Conservation (phyloP, 1,284 basidiomycete species). For the Ustilago loliicola region DNA sequence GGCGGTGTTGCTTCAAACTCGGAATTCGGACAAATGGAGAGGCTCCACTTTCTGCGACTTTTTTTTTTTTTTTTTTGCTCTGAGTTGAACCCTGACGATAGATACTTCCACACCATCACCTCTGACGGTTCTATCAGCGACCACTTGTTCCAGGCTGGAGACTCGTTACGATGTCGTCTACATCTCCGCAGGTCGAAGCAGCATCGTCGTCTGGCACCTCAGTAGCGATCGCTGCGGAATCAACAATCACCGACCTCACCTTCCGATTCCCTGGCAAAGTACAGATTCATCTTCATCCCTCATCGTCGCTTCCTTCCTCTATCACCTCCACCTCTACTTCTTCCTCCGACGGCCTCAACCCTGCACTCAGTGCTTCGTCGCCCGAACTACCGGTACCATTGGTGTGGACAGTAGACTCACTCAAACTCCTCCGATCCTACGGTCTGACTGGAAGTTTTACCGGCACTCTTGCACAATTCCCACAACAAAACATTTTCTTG, state of each 20-base stretch:
- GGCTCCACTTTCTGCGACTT: slow-evolving; percentile 13
- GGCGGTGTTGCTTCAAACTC: neutral
- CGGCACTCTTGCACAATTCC: slow-evolving; percentile 92
- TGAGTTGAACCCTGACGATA: neutral
- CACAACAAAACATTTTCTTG: slow-evolving; percentile 96
- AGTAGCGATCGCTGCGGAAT: neutral
- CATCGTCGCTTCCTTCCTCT: slow-evolving; percentile 3
- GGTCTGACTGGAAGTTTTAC: slow-evolving; percentile 85
- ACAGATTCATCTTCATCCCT: slow-evolving; percentile 40
- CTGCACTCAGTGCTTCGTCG: neutral
- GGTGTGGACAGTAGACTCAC: slow-evolving; percentile 42
- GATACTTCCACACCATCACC: neutral
- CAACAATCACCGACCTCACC: slow-evolving; percentile 1
- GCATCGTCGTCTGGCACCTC: neutral
- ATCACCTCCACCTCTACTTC: neutral
- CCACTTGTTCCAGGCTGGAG: no score
- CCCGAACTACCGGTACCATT: slow-evolving; percentile 19
- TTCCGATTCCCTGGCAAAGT: slow-evolving; percentile 12
- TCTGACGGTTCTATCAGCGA: neutral
- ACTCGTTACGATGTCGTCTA: slow-evolving; percentile 4
- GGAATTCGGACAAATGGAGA: neutral
- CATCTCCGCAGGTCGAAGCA: neutral
- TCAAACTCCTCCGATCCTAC: slow-evolving; percentile 73
- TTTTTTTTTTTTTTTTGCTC: neutral
- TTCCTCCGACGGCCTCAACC: no score